Evolutionary conservation across 2,329 filamentous ascomycete species (phyloP).

Genomic region (Penicillium sp.): DNA sequence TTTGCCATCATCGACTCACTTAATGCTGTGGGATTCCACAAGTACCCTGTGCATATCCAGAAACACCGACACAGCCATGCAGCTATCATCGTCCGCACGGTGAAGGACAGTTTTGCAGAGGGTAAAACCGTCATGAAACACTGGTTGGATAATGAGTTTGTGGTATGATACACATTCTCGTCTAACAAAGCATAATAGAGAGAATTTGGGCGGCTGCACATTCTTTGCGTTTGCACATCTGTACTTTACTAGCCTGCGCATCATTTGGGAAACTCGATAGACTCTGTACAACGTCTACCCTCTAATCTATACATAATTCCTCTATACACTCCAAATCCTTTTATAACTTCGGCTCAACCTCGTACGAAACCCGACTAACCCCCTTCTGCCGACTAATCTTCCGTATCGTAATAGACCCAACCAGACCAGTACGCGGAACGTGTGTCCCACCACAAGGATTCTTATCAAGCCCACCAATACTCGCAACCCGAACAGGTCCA

Average conservation of each 20-base stretch:
- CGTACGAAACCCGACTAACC: slow-evolving; percentile 30
- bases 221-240: background rate
- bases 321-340: background rate
- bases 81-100: slow-evolving; percentile 77
- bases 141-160: slow-evolving; percentile 75
- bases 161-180: slow-evolving; percentile 45
- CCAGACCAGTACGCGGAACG: slow-evolving; percentile 22
- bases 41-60: slow-evolving; percentile 54
- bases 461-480: slow-evolving; percentile 30
- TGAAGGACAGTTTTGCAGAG: slow-evolving; percentile 68
- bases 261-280: background rate
- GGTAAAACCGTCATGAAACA: slow-evolving; percentile 75
- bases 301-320: background rate
- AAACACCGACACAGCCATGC: slow-evolving; percentile 80
- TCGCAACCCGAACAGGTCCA: slow-evolving; percentile 25
- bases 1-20: slow-evolving; percentile 81
- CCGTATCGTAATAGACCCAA: slow-evolving; percentile 26
- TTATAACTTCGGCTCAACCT: slow-evolving; percentile 14
- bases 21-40: slow-evolving; percentile 60
- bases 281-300: background rate
- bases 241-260: background rate
- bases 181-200: background rate
- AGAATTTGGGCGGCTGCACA: background rate
- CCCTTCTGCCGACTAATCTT: slow-evolving; percentile 32
- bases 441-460: slow-evolving; percentile 34